These are phyloP conservation scores for Peribolospora kevripleyi DNA, from an alignment of 768 basidiomycete genomes.

Conservation along the genomic window DNA sequence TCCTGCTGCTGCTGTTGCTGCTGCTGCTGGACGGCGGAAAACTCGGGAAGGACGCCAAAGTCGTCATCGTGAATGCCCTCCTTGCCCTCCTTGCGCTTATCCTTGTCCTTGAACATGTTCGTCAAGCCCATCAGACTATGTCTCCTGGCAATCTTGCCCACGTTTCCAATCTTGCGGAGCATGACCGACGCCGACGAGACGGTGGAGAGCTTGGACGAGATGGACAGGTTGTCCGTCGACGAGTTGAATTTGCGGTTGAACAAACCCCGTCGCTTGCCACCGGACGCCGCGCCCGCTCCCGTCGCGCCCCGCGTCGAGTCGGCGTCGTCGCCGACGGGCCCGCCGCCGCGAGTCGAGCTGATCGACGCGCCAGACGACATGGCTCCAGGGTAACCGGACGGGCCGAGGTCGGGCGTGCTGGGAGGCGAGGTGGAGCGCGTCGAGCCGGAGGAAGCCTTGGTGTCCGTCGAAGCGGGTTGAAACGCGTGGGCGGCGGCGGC, in stretches of 20 bases:
- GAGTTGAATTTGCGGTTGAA: constrained; percentile 75
- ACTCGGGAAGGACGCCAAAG: constrained; percentile 4
- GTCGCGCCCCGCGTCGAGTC: no score
- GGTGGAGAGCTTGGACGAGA: constrained; percentile 40
- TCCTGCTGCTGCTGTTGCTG: neutral
- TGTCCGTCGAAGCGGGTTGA: no score
- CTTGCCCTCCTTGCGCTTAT: constrained; percentile 30
- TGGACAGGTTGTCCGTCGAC: constrained; percentile 81
- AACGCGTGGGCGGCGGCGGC: no score
- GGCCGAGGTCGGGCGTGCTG: no score
- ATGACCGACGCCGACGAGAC: constrained; percentile 87
- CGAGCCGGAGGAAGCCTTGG: no score
- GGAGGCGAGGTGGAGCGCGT: no score
- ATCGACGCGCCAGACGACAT: no score
- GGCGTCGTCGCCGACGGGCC: no score
- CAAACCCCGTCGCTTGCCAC: constrained; percentile 24
- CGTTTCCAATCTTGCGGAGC: constrained; percentile 74
- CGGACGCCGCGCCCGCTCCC: no score
- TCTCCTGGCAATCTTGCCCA: constrained; percentile 65
- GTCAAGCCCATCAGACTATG: constrained; percentile 73
- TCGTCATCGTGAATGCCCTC: constrained; percentile 10
- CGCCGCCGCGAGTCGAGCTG: no score
- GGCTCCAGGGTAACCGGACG: no score
- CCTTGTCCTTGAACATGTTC: constrained; percentile 73
- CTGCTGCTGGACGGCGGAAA: neutral